A percentile compares a stretch with the other conserved stretches of the same genome.
Conservation (phyloP, 352 stramenopile species). For the Globisporangium orthogonon region DNA sequence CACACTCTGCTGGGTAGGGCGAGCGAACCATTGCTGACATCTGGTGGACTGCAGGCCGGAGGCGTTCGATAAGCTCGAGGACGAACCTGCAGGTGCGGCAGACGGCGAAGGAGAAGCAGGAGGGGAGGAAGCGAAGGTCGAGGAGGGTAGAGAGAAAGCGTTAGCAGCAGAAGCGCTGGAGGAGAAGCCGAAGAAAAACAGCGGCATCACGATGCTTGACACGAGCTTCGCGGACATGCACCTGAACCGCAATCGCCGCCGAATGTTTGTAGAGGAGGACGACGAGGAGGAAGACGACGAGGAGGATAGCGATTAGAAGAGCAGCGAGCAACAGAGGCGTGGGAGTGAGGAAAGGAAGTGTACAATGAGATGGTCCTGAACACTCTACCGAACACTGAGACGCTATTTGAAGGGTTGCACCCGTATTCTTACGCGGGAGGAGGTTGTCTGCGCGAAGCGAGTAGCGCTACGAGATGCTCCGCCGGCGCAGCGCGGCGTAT, state of each 20-base stretch:
- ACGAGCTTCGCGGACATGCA: slow-evolving; percentile 43
- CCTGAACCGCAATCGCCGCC: slow-evolving; percentile 74
- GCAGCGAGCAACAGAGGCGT: not conserved
- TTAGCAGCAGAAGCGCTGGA: slow-evolving; percentile 10
- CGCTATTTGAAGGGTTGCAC: not conserved
- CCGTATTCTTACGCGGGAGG: not conserved
- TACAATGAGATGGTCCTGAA: not conserved
- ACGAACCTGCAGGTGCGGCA: slow-evolving; percentile 9
- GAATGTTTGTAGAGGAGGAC: slow-evolving; percentile 50
- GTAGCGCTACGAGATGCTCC: slow-evolving; percentile 1
- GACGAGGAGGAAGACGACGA: slow-evolving; percentile 66
- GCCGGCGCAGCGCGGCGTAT: slow-evolving; percentile 10
- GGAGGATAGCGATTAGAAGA: slow-evolving; percentile 29
- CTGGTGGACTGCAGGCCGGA: slow-evolving; percentile 32
- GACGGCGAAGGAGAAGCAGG: slow-evolving; percentile 11
- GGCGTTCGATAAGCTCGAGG: slow-evolving; percentile 30
- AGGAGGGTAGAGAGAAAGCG: not conserved
- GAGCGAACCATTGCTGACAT: not conserved
- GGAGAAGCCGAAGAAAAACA: slow-evolving; percentile 14
- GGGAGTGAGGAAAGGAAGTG: not conserved
- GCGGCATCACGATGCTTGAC: slow-evolving; percentile 54
- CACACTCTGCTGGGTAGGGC: not conserved
- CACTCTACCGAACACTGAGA: not conserved
- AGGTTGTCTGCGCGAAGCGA: too few species aligned
- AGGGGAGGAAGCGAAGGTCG: slow-evolving; percentile 10